Conservation (phyloP, 345 rosid species). For the Salix suchowensis region DNA sequence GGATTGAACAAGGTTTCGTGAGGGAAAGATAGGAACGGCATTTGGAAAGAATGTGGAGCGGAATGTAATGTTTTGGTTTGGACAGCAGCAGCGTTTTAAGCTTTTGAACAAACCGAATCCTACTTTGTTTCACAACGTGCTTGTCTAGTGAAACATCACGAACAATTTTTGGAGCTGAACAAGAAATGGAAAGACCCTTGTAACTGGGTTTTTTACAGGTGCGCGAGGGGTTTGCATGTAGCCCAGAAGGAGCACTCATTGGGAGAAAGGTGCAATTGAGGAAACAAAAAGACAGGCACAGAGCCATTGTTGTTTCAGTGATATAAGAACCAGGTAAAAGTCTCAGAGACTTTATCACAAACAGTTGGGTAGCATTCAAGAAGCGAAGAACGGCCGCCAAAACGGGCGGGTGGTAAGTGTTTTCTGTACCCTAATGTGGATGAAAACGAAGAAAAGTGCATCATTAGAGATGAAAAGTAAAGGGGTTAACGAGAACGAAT, state of each 20-base stretch:
- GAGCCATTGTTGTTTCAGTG: neutral
- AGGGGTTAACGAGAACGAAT: neutral
- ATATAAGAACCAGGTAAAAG: neutral
- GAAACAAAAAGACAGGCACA: constrained; percentile 17
- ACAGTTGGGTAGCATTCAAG: neutral
- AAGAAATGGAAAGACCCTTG: constrained; percentile 26
- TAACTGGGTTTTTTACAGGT: constrained; percentile 23
- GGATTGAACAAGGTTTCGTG: constrained; percentile 44
- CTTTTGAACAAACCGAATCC: constrained; percentile 70
- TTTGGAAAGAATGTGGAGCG: constrained; percentile 65
- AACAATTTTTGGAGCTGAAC: constrained; percentile 58
- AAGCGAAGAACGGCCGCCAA: neutral
- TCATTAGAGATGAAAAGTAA: neutral
- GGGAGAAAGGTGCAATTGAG: constrained; percentile 35
- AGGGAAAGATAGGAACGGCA: constrained; percentile 66
- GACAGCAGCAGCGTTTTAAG: constrained; percentile 74
- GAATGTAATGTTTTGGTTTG: constrained; percentile 72
- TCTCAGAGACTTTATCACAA: neutral
- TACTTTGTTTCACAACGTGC: constrained; percentile 65
- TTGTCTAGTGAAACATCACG: constrained; percentile 61
- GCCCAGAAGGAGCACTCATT: constrained; percentile 9
- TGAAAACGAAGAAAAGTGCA: neutral
- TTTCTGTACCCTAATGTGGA: neutral
- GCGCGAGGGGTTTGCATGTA: neutral
- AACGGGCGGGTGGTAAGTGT: too few species aligned